Percentiles rank a stretch among this genome's conserved stretches.
Conservation (phyloP, 352 stramenopile species). For the Pythium brassicae region DNA sequence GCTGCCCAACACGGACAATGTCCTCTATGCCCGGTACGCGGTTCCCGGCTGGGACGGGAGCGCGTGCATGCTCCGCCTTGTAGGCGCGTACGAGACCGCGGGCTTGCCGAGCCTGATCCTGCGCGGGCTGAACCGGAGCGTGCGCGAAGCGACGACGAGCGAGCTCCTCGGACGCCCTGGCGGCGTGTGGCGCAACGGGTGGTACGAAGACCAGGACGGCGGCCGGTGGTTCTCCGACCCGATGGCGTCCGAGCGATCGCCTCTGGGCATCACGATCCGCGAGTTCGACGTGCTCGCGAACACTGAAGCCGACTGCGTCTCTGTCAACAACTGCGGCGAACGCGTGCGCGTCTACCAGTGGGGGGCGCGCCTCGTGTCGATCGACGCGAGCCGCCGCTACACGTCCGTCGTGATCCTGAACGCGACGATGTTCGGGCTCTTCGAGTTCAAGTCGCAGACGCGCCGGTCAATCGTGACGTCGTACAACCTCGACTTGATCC, state of each 20-base stretch:
- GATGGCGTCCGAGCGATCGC: background rate
- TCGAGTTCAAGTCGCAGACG: too few species aligned
- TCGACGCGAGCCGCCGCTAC: too few species aligned
- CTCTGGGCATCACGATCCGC: background rate
- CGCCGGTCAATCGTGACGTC: constrained; percentile 18
- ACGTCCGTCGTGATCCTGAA: constrained; percentile 23
- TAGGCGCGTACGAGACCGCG: constrained; percentile 18
- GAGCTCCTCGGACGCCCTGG: background rate
- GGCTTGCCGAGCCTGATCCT: background rate
- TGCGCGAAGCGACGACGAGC: background rate
- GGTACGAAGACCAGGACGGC: constrained; percentile 7
- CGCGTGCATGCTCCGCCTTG: constrained; percentile 16
- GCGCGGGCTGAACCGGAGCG: background rate
- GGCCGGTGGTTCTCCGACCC: constrained; percentile 4
- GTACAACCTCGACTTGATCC: constrained; percentile 30
- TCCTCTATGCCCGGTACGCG: background rate
- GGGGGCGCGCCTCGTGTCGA: constrained; percentile 1
- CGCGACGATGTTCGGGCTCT: constrained; percentile 20
- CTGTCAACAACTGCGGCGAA: constrained; percentile 1
- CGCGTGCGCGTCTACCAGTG: constrained; percentile 5
- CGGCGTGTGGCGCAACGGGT: constrained; percentile 11
- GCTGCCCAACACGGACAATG: constrained; percentile 21
- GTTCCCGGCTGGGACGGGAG: constrained; percentile 14
- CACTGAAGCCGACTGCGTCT: constrained; percentile 2
- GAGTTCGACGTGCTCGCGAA: constrained; percentile 2